Percentiles rank a stretch among this genome's conserved stretches.
These are phyloP conservation scores for Mycena indigotica DNA, from an alignment of 768 basidiomycete species.

Conservation along the genomic window DNA sequence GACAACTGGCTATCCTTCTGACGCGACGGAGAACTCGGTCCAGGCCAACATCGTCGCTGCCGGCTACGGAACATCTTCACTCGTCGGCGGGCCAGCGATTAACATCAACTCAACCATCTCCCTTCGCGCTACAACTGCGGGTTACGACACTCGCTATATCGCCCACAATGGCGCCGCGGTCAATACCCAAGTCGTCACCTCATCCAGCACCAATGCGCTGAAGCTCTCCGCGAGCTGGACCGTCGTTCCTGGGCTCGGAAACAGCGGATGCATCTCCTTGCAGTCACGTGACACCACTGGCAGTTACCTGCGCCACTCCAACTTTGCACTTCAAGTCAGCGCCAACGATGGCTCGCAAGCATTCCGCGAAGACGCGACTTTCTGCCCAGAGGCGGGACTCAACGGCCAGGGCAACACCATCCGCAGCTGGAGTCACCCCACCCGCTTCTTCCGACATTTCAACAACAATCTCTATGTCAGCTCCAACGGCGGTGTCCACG, in stretches of 20 bases:
- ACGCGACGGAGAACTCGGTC: constrained; percentile 14
- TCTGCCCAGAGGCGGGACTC: not conserved
- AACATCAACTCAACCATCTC: constrained; percentile 1
- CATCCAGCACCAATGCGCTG: not conserved
- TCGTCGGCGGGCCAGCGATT: constrained; percentile 1
- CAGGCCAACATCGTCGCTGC: constrained; percentile 16
- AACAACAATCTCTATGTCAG: not conserved
- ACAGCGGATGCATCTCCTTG: constrained; percentile 4
- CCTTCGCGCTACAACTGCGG: not conserved
- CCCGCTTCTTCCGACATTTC: constrained; percentile 4
- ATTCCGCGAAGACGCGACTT: constrained; percentile 4
- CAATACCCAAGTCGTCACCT: not conserved
- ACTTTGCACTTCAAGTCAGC: not conserved
- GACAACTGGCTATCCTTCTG: constrained; percentile 1
- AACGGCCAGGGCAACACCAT: constrained; percentile 1
- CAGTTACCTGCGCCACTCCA: not conserved
- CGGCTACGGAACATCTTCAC: constrained; percentile 6
- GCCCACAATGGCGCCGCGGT: not conserved
- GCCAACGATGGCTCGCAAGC: not conserved
- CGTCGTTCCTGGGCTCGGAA: not conserved
- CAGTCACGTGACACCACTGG: not conserved
- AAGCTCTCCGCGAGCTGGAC: constrained; percentile 4
- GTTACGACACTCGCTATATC: not conserved
- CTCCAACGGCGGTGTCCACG: not conserved
- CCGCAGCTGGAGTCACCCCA: not conserved